phyloP scores from a whole-genome alignment of 2,329 filamentous ascomycete genomes.

The Leptographium flavum region DNA sequence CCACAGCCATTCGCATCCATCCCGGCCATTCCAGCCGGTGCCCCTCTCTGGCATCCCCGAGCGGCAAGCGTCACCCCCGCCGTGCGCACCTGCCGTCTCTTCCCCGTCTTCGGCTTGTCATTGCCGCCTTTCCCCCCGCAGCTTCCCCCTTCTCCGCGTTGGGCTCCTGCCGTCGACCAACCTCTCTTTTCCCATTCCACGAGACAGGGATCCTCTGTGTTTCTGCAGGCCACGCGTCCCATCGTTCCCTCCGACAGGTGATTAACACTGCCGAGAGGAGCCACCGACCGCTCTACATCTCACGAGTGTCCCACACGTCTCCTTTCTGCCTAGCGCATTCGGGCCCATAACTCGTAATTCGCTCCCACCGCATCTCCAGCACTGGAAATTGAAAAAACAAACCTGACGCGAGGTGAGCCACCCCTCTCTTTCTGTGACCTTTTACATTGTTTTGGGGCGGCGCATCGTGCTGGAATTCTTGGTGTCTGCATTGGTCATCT shows the following conservation, averaged over 20 bases:
- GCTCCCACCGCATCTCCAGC: background rate
- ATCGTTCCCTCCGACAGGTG: background rate
- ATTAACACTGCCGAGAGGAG: background rate
- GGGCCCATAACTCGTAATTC: constrained; percentile 1
- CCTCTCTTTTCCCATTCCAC: background rate
- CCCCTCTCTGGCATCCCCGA: background rate
- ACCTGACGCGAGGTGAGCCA: constrained; percentile 10
- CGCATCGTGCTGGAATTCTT: background rate
- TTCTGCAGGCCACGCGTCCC: too few species aligned
- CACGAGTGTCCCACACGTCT: constrained; percentile 3
- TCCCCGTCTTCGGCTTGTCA: too few species aligned
- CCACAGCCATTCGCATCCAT: background rate
- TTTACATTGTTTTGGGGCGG: background rate
- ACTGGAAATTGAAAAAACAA: background rate
- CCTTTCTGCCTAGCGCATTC: constrained; percentile 7
- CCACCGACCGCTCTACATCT: constrained; percentile 4
- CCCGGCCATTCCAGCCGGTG: background rate
- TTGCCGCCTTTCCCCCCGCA: too few species aligned
- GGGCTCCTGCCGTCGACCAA: background rate
- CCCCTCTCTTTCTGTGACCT: constrained; percentile 1
- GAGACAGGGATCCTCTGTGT: background rate
- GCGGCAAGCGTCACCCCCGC: background rate
- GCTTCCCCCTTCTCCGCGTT: too few species aligned
- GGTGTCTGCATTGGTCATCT: background rate
- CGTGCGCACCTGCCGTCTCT: too few species aligned